Evolutionary conservation across 2,329 filamentous ascomycete species (phyloP).

Genomic region (Pseudogymnoascus sp.): DNA sequence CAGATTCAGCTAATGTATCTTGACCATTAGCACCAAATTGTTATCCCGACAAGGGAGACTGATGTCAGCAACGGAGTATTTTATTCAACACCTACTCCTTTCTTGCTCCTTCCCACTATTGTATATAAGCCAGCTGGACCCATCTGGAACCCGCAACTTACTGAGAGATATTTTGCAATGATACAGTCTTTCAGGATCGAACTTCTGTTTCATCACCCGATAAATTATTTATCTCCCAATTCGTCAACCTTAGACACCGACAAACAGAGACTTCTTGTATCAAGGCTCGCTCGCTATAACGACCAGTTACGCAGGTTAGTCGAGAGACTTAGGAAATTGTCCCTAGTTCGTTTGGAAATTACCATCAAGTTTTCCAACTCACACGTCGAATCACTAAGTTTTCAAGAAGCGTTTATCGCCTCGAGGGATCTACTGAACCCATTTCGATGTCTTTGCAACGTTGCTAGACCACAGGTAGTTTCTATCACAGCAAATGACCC

Average conservation of each 20-base stretch:
- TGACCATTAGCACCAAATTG: not conserved
- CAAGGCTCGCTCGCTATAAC: conserved; percentile 14
- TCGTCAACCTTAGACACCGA: not conserved
- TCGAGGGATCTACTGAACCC: conserved; percentile 11
- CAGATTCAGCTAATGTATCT: not conserved
- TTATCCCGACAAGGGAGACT: not conserved
- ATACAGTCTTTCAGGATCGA: conserved; percentile 14
- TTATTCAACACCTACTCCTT: not conserved
- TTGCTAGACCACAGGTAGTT: conserved; percentile 9
- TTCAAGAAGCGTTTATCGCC: conserved; percentile 3
- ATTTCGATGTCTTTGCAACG: conserved; percentile 11
- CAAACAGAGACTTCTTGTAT: not conserved
- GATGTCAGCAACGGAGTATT: not conserved
- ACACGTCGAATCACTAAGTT: conserved; percentile 8
- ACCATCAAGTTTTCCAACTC: conserved; percentile 9
- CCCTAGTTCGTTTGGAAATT: conserved; percentile 10
- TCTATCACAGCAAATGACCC: not conserved
- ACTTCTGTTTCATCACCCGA: conserved; percentile 8
- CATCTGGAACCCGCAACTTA: conserved; percentile 11
- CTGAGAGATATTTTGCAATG: conserved; percentile 13
- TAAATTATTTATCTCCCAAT: not conserved
- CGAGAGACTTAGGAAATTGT: conserved; percentile 11
- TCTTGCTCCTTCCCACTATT: conserved; percentile 5
- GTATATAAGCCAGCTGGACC: conserved; percentile 8
- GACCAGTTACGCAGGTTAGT: conserved; percentile 17